Conservation (phyloP, 2,329 filamentous ascomycete genomes). For the Monosporascus sp. region DNA sequence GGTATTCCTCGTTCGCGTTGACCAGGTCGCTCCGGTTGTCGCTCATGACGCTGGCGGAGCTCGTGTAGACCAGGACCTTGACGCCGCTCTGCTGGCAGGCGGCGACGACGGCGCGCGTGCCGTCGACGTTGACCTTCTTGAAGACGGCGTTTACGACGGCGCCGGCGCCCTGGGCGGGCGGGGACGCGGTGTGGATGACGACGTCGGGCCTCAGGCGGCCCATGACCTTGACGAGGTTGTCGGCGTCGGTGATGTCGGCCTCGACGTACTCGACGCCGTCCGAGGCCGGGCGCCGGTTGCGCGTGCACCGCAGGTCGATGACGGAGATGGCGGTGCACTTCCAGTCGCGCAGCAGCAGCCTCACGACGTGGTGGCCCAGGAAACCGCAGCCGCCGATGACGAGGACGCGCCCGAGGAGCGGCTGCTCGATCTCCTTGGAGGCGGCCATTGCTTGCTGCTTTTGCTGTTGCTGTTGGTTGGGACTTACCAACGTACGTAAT, state of each 20-base stretch:
- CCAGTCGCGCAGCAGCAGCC: conserved; percentile 62
- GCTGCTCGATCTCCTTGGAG: conserved; percentile 26
- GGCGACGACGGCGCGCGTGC: conserved; percentile 72
- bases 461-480: not conserved
- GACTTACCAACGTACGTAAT: not conserved
- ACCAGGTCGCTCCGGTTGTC: conserved; percentile 75
- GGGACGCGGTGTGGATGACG: conserved; percentile 87
- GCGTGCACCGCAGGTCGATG: conserved; percentile 65
- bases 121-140: conserved; percentile 81
- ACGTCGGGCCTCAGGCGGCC: conserved; percentile 66
- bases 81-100: conserved; percentile 67
- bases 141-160: conserved; percentile 58
- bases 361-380: conserved; percentile 76
- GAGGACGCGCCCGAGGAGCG: conserved; percentile 62
- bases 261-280: conserved; percentile 64
- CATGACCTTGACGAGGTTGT: conserved; percentile 59
- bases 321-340: conserved; percentile 57
- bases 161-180: conserved; percentile 50
- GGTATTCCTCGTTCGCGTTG: conserved; percentile 82
- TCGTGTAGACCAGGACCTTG: conserved; percentile 85
- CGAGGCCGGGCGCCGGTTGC: conserved; percentile 58
- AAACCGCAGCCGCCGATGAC: conserved; percentile 83
- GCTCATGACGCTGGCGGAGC: conserved; percentile 79
- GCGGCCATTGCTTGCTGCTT: conserved; percentile 5
- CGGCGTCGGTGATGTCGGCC: conserved; percentile 69